Evolutionary conservation across 2,329 filamentous ascomycete species (phyloP), one percentile per base, ranked within the genome.

Genomic region (Calonectria pteridis): DNA sequence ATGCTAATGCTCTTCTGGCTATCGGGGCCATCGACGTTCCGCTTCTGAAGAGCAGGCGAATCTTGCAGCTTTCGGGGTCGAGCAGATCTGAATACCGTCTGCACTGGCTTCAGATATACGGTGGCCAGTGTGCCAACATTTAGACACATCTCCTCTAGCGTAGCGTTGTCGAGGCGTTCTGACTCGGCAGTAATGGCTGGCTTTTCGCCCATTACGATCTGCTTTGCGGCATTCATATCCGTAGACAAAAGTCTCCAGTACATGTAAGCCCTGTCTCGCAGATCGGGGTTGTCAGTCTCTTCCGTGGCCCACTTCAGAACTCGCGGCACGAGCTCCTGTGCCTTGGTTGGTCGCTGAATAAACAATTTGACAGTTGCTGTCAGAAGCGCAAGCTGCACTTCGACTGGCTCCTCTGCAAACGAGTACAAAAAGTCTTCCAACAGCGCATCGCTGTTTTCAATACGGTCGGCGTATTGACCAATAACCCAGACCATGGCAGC

Each of bases 401-500:
- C 97, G 20, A 98, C 94, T 0, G 96, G 94, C 85, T 99, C 97
- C 79, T 99, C 97, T 33, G 94, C 91, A 86, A 98, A 99, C 0
- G 95, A 94, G 82, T 96, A 96, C 11, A 99, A 84, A 83, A 98
- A 99, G 84, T 99, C 97, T 80, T 99, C 96, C 11, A 99, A 90
- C 3, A 99, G 89, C 0, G 94, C 94, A 79, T 98, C 97, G 20
- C 95, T 97, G 84, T 99, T 98, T 83, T 99, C 97, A 79, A 99
- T 99, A 55, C 97, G 93, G 82, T 97, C 95, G 13, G 97, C 97
- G 81, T 99, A 99, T 84, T 99, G 95, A 2, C 97, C 97, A 82
- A 99, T 99, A 43, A 99, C 97, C 97, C 97, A 99, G 55, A 99
- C 97, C 92, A 99, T 98, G 72, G 97, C 97, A 2, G 97, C 96